These are phyloP conservation scores for Stipa capillata DNA, from an alignment of 176 grass and related monocot genomes.

Conservation along the genomic window DNA sequence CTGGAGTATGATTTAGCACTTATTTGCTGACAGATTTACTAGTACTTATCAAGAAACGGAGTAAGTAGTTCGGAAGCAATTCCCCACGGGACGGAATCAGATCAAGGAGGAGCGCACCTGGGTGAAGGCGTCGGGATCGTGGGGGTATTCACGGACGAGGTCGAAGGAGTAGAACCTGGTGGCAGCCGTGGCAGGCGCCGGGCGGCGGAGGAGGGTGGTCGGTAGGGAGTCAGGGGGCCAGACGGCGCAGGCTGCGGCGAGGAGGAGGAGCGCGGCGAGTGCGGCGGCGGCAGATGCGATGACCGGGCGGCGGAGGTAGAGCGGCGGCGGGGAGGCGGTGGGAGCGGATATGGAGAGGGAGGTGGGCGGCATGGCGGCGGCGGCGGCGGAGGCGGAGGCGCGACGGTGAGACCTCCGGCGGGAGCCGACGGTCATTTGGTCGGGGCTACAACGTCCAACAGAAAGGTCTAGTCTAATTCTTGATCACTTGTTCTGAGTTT, in stretches of 20 bases:
- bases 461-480: background rate
- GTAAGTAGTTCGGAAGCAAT: background rate
- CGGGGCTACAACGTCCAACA: no score
- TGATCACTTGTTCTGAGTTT: no score
- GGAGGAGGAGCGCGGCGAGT: background rate
- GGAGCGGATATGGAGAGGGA: background rate
- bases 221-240: background rate
- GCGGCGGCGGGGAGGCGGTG: background rate
- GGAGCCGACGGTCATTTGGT: constrained; percentile 22
- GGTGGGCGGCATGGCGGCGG: constrained; percentile 12
- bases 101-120: constrained; percentile 28
- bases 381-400: constrained; percentile 5
- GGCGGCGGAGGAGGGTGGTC: constrained; percentile 6
- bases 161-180: constrained; percentile 72
- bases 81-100: background rate
- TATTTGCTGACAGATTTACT: background rate
- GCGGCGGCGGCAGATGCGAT: background rate
- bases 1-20: background rate
- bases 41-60: background rate
- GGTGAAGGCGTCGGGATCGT: constrained; percentile 78
- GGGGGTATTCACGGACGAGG: constrained; percentile 67
- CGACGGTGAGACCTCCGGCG: constrained; percentile 18
- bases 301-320: background rate
- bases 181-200: background rate
- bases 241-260: background rate